A percentile compares a stretch with the other conserved stretches of the same genome.
phyloP scores from a whole-genome alignment of 768 basidiomycete species.

The Lactarius indigo region DNA sequence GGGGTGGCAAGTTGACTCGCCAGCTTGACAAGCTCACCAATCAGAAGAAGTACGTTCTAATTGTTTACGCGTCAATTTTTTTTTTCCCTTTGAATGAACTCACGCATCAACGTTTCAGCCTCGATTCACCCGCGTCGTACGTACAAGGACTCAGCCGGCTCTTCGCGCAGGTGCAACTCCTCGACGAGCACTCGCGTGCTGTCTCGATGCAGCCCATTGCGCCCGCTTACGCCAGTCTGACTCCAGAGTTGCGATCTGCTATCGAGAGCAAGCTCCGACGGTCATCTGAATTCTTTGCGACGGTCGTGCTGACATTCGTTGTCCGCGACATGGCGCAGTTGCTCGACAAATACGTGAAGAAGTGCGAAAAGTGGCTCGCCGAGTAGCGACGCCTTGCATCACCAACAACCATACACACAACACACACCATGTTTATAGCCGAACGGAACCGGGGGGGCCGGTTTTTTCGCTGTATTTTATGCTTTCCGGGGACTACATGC shows the following conservation, averaged over 20 bases:
- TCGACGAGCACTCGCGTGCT: conserved; percentile 84
- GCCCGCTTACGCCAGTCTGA: conserved; percentile 70
- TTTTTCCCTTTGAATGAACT: neutral
- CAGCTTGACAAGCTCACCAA: conserved; percentile 82
- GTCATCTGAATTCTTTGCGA: conserved; percentile 89
- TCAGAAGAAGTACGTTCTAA: conserved; percentile 68
- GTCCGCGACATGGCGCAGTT: conserved; percentile 82
- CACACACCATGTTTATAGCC: conserved; percentile 9
- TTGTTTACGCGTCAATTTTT: neutral
- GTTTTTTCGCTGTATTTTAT: conserved; percentile 32
- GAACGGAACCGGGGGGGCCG: conserved; percentile 11
- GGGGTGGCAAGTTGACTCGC: conserved; percentile 71
- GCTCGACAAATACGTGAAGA: conserved; percentile 91
- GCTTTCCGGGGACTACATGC: conserved; percentile 31
- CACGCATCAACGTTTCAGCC: conserved; percentile 40
- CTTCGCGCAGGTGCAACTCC: conserved; percentile 70
- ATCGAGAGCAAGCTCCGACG: conserved; percentile 75
- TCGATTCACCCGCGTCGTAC: conserved; percentile 85
- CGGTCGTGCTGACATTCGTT: conserved; percentile 84
- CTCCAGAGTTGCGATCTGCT: conserved; percentile 55
- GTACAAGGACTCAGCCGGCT: conserved; percentile 72
- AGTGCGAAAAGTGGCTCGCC: conserved; percentile 88
- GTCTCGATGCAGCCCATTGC: conserved; percentile 60
- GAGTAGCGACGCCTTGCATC: conserved; percentile 43
- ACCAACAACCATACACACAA: neutral